These are phyloP conservation scores for Echinochloa phyllopogon DNA, from an alignment of 176 grass and related monocot species.

Conservation along the genomic window DNA sequence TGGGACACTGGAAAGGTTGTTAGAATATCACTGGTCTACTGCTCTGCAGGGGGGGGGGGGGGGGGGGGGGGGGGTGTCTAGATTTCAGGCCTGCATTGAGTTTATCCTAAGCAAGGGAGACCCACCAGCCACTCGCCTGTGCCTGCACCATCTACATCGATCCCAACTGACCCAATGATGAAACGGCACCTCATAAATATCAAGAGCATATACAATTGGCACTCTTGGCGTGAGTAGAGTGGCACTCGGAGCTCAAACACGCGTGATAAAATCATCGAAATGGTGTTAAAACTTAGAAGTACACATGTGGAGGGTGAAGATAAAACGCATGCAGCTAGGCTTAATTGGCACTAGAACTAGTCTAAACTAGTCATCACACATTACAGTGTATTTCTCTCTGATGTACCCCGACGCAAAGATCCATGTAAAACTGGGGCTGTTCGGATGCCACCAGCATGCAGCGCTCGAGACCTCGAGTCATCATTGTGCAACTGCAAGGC, in stretches of 20 bases:
- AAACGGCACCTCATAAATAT: neutral
- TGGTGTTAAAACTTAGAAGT: neutral
- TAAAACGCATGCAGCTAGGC: neutral
- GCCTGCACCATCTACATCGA: neutral
- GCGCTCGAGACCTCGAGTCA: neutral
- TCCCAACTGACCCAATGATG: neutral
- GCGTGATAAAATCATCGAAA: neutral
- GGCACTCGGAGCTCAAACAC: neutral
- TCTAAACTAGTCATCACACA: too few species aligned
- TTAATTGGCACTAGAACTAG: neutral
- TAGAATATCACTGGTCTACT: neutral
- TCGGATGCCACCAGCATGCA: too few species aligned
- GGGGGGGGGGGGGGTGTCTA: too few species aligned
- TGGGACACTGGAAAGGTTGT: slow-evolving; percentile 6
- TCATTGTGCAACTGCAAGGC: neutral
- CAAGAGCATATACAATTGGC: neutral
- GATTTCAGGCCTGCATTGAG: neutral
- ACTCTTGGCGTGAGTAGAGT: neutral
- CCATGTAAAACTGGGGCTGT: neutral
- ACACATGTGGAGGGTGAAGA: neutral
- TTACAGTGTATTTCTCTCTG: too few species aligned
- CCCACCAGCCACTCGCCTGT: neutral
- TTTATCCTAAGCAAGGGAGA: slow-evolving; percentile 22
- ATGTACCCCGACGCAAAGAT: neutral
- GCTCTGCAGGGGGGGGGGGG: too few species aligned